Evolutionary conservation across 371 early-diverging fungal genomes (phyloP).

Genomic region (Chytridium lagenaria): DNA sequence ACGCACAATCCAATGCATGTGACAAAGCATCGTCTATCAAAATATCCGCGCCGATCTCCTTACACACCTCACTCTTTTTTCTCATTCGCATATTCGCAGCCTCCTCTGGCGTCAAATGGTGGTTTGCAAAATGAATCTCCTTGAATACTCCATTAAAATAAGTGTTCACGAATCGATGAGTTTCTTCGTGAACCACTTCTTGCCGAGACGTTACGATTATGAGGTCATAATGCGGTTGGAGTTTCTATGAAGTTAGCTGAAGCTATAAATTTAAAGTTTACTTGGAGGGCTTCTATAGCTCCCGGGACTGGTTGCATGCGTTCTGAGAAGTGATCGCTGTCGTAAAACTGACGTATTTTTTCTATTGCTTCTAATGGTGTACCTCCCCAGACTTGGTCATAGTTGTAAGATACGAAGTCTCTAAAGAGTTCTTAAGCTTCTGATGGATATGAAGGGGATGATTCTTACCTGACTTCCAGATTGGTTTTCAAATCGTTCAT

Average conservation of each 20-base stretch:
- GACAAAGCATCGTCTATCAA: constrained; percentile 28
- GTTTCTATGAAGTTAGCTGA: neutral
- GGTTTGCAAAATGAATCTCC: constrained; percentile 37
- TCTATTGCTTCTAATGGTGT: constrained; percentile 23
- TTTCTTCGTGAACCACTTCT: constrained; percentile 32
- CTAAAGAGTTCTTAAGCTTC: neutral
- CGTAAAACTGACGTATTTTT: constrained; percentile 34
- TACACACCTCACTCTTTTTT: constrained; percentile 26
- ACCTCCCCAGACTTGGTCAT: constrained; percentile 30
- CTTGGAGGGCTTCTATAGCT: constrained; percentile 21
- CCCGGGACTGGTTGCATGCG: constrained; percentile 36
- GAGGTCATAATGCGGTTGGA: constrained; percentile 21
- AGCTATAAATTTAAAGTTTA: neutral
- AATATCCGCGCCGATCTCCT: constrained; percentile 28
- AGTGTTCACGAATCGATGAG: constrained; percentile 22
- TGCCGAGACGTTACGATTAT: constrained; percentile 32
- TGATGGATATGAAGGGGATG: neutral
- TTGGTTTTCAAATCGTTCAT: constrained; percentile 23
- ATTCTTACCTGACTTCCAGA: constrained; percentile 1
- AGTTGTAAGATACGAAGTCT: constrained; percentile 31
- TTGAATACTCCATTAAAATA: constrained; percentile 22
- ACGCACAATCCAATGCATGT: constrained; percentile 28
- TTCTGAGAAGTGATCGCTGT: constrained; percentile 24
- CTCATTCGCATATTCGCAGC: constrained; percentile 14
- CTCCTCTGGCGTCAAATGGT: constrained; percentile 32